Base-by-base conservation (phyloP, 2,329 filamentous ascomycete species). In the Decorospora gaudefroyi region DNA sequence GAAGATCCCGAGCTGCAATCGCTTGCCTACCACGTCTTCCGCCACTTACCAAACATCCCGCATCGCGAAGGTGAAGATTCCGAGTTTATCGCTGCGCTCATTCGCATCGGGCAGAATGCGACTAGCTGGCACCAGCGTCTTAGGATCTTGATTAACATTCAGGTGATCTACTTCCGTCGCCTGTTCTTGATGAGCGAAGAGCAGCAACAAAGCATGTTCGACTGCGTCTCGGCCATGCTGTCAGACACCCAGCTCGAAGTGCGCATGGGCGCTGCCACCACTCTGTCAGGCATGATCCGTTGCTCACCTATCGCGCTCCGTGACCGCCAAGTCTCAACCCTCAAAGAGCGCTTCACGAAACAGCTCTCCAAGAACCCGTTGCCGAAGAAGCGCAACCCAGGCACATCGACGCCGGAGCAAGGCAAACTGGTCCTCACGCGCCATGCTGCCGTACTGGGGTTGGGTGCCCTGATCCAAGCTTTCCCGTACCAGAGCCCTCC, bases 401-500 rank as follows among this genome's bases (percentile, higher is more conserved):
- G 83, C 6, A 88, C 84, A 0, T 86, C 87, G 29, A 89, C 86
- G 3, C 77, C 85, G 1, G 85, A 87, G 57, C 78, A 81, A 39
- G 89, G 89, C 59, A 85, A 85, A 62, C 83, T 95, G 61, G 82
- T 96, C 12, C 81, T 96, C 25, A 81, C 84, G 19, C 80, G 93
- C 21, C 93, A 99, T 63, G 91, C 92, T 2, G 92, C 93, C 1
- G 90, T 99, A 1, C 75, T 99, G 13, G 95, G 93, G 0, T 76
- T 99, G 4, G 93, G 93, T 22, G 87, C 92, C 2, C 77, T 99
- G 28, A 86, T 99, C 7, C 90, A 96, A 69, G 95, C 93, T 1
- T 99, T 97, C 75, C 95, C 93, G 0, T 99, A 99, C 64, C 87
- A 87, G 21, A 95, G 89, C 43, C 93, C 93, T 39, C 93, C 93